These are phyloP conservation scores for Thinopyrum elongatum DNA, from an alignment of 176 grass and related monocot genomes.

Conservation along the genomic window DNA sequence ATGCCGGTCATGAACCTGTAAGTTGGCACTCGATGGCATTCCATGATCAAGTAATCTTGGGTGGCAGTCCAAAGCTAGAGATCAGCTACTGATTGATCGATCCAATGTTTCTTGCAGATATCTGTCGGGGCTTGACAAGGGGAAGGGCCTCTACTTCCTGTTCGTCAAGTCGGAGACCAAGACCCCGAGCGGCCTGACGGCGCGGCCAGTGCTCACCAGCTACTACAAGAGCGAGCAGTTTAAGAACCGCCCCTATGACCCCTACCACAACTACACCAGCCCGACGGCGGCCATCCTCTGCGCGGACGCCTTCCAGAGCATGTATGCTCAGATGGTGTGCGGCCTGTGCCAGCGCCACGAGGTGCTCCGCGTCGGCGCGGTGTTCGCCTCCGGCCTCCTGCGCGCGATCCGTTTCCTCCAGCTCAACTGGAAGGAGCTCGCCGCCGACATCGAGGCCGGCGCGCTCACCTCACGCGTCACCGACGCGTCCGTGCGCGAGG, in stretches of 20 bases:
- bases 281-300: constrained; percentile 89
- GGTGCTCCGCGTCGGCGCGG: constrained; percentile 93
- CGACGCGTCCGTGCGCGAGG: constrained; percentile 64
- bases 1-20: constrained; percentile 96
- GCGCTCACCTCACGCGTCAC: constrained; percentile 55
- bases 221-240: constrained; percentile 98
- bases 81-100: constrained; percentile 2
- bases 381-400: constrained; percentile 91
- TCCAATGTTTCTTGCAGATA: constrained; percentile 44
- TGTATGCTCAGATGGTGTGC: constrained; percentile 99
- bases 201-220: constrained; percentile 92
- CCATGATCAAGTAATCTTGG: background rate
- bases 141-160: constrained; percentile 90
- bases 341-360: constrained; percentile 80
- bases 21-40: constrained; percentile 19
- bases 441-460: constrained; percentile 58
- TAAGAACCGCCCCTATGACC: constrained; percentile 81
- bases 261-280: constrained; percentile 89
- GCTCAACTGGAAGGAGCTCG: constrained; percentile 85
- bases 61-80: background rate
- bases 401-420: constrained; percentile 96
- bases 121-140: constrained; percentile 79
- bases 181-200: constrained; percentile 79
- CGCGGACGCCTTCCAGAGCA: constrained; percentile 94
- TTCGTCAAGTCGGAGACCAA: constrained; percentile 95